Evolutionary conservation across 148 eudicot species (phyloP).

Genomic region (Rhododendron kiyosumense): DNA sequence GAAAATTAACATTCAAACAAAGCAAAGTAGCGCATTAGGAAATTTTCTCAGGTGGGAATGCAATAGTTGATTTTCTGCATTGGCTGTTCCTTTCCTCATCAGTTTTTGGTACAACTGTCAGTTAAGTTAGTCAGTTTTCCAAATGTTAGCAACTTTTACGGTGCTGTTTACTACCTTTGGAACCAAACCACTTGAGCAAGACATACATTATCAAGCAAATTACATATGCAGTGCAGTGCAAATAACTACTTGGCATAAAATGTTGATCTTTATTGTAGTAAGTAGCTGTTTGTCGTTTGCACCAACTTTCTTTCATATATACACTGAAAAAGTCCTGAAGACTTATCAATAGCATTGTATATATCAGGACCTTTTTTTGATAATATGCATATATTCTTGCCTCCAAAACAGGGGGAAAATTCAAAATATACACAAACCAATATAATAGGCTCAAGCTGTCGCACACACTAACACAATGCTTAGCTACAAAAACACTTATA

Average conservation of each 20-base stretch:
- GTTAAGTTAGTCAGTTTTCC: background rate
- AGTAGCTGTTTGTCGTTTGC: background rate
- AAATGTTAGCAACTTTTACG: background rate
- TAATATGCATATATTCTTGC: background rate
- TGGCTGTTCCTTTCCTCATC: background rate
- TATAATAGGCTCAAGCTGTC: background rate
- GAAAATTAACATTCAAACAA: background rate
- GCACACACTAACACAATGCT: background rate
- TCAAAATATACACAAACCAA: background rate
- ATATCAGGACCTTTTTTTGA: background rate
- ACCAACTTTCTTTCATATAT: background rate
- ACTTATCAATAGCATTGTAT: background rate
- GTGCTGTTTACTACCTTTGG: background rate
- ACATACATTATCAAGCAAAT: background rate
- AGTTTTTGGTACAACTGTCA: background rate
- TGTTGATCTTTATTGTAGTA: background rate
- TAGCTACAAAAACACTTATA: conserved; percentile 1
- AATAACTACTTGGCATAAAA: background rate
- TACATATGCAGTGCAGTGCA: background rate
- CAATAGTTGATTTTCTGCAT: background rate
- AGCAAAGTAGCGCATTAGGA: background rate
- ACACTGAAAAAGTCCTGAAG: background rate
- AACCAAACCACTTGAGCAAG: background rate
- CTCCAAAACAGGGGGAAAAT: background rate
- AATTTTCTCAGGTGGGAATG: background rate